Conservation (phyloP, 192 early-diverging fungal species). For the Coemansia sp. region DNA sequence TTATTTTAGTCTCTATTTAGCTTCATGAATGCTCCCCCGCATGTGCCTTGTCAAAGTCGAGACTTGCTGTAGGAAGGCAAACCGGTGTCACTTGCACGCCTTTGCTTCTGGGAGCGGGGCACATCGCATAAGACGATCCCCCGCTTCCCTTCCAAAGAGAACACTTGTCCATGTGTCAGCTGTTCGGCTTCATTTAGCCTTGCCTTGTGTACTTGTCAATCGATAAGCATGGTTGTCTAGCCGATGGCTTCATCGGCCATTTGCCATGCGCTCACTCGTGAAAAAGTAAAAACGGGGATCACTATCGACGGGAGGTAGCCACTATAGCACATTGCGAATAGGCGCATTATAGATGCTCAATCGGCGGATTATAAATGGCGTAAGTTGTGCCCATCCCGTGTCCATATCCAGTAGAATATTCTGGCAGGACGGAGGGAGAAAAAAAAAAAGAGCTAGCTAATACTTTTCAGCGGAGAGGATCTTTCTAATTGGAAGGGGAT, state of each 20-base stretch:
- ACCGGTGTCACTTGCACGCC: neutral
- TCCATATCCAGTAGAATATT: neutral
- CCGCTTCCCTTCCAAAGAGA: neutral
- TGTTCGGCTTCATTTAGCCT: neutral
- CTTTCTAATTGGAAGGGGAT: neutral
- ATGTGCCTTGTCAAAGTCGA: neutral
- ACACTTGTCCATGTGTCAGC: neutral
- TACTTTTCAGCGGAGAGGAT: neutral
- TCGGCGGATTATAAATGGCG: neutral
- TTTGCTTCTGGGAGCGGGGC: neutral
- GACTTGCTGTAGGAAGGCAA: neutral
- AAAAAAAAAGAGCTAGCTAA: neutral
- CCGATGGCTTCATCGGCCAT: neutral
- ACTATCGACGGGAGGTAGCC: neutral
- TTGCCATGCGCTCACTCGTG: neutral
- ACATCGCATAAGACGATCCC: neutral
- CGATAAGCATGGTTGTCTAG: neutral
- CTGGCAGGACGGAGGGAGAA: neutral
- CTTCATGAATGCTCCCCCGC: neutral
- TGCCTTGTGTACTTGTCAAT: neutral
- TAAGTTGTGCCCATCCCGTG: neutral
- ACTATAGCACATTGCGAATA: neutral
- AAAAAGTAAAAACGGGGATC: conserved; percentile 4
- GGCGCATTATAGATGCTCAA: neutral
- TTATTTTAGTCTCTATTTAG: neutral